Evolutionary conservation across 2,329 filamentous ascomycete species (phyloP), one percentile per base, ranked within the genome.

Genomic region (Cladosporium sp.): DNA sequence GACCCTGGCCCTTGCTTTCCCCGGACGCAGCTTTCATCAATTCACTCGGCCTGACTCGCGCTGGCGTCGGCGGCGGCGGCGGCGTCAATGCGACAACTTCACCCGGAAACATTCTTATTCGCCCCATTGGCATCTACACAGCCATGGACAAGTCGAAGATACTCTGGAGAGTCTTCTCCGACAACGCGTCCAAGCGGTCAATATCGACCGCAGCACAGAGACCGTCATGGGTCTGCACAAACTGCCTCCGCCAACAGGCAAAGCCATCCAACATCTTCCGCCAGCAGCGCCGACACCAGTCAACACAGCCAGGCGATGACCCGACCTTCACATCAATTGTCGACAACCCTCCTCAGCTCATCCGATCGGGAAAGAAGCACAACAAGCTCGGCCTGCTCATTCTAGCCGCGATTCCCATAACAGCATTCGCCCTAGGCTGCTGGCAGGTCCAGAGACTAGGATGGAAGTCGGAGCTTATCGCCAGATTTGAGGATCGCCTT

Each of bases 371-470:
- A 50, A 82, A 84, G 65, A 83, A 81, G 59, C 91, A 97, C 77
- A 90, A 90, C 1, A 62, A 56, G 25, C 45, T 58, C 37, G 68
- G 69, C 40, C 64, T 70, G 6, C 35, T 60, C 32, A 45, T 70
- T 58, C 61, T 72, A 51, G 44, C 65, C 80, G 90, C 90, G 53
- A 97, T 99, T 67, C 94, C 94, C 49, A 75, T 96, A 60, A 97
- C 92, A 1, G 91, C 94, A 10, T 96, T 99, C 73, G 78, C 80
- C 56, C 85, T 99, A 15, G 94, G 94, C 28, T 90, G 90, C 62
- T 99, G 94, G 94, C 94, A 99, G 73, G 89, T 99, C 55, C 85
- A 96, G 72, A 88, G 94, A 10, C 83, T 99, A 1, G 85, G 87
- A 58, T 96, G 93, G 92, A 99, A 99, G 73, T 91, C 91, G 3